Conservation (phyloP, 441 rosid genomes). For the Populus trichocarpa region DNA sequence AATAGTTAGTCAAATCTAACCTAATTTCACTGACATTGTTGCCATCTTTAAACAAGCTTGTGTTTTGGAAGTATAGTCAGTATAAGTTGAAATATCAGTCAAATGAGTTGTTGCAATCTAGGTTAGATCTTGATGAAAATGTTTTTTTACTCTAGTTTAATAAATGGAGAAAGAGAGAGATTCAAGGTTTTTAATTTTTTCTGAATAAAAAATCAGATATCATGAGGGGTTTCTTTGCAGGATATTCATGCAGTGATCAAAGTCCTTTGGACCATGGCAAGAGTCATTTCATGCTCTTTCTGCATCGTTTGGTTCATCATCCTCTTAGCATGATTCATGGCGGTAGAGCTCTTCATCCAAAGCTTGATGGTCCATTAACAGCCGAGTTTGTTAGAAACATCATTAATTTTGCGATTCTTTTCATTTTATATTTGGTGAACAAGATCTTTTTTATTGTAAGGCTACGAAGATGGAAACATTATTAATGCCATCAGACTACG, state of each 20-base stretch:
- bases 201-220: not conserved
- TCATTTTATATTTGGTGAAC: not conserved
- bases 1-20: not conserved
- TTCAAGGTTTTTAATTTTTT: not conserved
- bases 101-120: constrained; percentile 13
- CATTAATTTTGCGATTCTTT: not conserved
- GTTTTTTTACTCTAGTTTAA: not conserved
- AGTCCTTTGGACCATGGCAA: not conserved
- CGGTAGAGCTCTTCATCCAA: not conserved
- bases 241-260: not conserved
- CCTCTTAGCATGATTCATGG: not conserved
- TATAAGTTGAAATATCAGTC: constrained; percentile 13
- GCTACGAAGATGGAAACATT: not conserved
- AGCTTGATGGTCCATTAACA: not conserved
- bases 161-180: not conserved
- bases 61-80: not conserved
- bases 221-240: not conserved
- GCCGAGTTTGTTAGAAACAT: too few species aligned
- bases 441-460: not conserved
- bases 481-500: not conserved
- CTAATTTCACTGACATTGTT: not conserved
- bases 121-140: constrained; percentile 15
- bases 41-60: not conserved
- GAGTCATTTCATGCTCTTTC: not conserved
- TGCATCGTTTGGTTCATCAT: not conserved